phyloP scores from a whole-genome alignment of 83 land plant genomes.

The Diphasiastrum complanatum region DNA sequence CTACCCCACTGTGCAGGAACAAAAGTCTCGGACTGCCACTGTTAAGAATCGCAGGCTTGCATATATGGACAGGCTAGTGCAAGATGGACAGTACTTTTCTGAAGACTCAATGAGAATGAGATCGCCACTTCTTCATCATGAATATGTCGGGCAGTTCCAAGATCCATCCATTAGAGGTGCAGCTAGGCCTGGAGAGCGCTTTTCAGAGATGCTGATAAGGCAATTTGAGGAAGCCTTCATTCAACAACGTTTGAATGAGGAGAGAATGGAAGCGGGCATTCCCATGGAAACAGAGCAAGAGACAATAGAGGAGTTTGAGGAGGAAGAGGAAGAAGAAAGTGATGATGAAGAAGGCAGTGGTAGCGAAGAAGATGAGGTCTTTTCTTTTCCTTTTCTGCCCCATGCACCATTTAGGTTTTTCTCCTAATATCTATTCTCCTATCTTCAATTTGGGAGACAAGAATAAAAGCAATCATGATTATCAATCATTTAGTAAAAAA shows the following conservation, averaged over 20 bases:
- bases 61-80: conserved; percentile 53
- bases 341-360: conserved; percentile 37
- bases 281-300: conserved; percentile 32
- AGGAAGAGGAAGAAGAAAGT: conserved; percentile 49
- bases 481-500: too few relatives aligned
- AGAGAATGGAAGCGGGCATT: conserved; percentile 56
- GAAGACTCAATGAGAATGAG: conserved; percentile 91
- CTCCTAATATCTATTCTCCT: too few relatives aligned
- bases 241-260: conserved; percentile 47
- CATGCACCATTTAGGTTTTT: too few relatives aligned
- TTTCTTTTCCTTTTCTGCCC: neutral
- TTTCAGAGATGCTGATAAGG: conserved; percentile 79
- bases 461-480: too few relatives aligned
- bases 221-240: conserved; percentile 63
- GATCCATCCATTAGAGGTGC: conserved; percentile 52
- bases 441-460: too few relatives aligned
- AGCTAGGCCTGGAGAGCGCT: conserved; percentile 78
- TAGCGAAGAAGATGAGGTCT: neutral
- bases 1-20: conserved; percentile 48
- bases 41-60: conserved; percentile 80
- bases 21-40: conserved; percentile 33
- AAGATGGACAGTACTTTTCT: conserved; percentile 74
- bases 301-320: conserved; percentile 43
- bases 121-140: conserved; percentile 80
- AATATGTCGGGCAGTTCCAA: conserved; percentile 81